Percentiles rank a stretch among this genome's conserved stretches.
phyloP scores from a whole-genome alignment of 805 yeast genomes.

The Wickerhamiella galacta region DNA sequence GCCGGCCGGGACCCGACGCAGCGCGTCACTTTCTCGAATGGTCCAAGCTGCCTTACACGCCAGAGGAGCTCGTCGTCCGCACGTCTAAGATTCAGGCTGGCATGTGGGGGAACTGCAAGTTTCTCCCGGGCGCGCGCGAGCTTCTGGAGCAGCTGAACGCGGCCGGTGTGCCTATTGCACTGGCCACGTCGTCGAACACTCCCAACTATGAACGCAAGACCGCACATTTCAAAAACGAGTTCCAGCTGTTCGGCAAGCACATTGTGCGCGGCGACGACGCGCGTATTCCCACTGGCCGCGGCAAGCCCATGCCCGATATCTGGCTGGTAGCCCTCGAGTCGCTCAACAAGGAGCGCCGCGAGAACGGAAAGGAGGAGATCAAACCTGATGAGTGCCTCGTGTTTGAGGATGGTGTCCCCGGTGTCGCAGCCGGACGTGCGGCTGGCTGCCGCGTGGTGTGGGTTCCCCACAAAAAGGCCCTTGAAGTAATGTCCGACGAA shows the following conservation, averaged over 20 bases:
- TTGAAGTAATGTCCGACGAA: slow-evolving; percentile 34
- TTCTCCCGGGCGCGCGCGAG: slow-evolving; percentile 76
- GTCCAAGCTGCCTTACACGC: slow-evolving; percentile 48
- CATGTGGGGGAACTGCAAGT: slow-evolving; percentile 47
- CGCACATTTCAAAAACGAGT: slow-evolving; percentile 43
- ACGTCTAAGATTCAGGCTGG: slow-evolving; percentile 36
- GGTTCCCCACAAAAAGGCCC: slow-evolving; percentile 78
- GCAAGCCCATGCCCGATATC: slow-evolving; percentile 89
- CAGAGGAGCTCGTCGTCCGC: slow-evolving; percentile 41
- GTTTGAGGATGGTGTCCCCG: slow-evolving; percentile 92
- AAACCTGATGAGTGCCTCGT: slow-evolving; percentile 65
- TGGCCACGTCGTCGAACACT: slow-evolving; percentile 71
- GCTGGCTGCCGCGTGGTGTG: slow-evolving; percentile 82
- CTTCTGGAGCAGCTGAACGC: slow-evolving; percentile 37
- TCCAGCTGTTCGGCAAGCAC: slow-evolving; percentile 47
- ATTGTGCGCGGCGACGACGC: slow-evolving; percentile 81
- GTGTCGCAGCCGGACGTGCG: slow-evolving; percentile 66
- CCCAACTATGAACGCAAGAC: slow-evolving; percentile 58
- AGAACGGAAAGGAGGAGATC: slow-evolving; percentile 31
- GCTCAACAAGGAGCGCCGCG: slow-evolving; percentile 38
- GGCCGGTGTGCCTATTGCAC: slow-evolving; percentile 56
- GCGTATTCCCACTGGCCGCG: slow-evolving; percentile 67
- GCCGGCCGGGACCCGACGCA: slow-evolving; percentile 74
- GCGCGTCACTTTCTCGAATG: slow-evolving; percentile 46
- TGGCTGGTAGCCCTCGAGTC: slow-evolving; percentile 69